Percentiles rank a stretch among this genome's conserved stretches.
phyloP scores from a whole-genome alignment of 305 asterid species.

The Solanum hybrid region DNA sequence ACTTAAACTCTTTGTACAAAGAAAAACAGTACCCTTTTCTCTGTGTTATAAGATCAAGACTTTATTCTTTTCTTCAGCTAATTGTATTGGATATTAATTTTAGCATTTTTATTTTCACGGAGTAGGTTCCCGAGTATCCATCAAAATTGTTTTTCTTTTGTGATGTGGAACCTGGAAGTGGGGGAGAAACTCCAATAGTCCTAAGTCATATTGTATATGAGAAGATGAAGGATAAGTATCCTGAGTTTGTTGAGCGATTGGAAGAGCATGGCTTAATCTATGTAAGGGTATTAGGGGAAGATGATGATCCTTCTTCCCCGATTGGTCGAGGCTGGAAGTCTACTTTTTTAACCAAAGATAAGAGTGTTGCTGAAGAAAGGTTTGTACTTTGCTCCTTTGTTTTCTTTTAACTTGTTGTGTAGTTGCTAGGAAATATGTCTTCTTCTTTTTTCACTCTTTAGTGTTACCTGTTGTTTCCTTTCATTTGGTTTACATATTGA shows the following conservation, averaged over 20 bases:
- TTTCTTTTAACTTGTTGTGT: background rate
- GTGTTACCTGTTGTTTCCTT: background rate
- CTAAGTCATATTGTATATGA: constrained; percentile 68
- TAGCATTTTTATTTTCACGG: background rate
- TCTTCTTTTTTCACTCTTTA: background rate
- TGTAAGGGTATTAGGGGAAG: constrained; percentile 64
- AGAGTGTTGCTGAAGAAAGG: constrained; percentile 76
- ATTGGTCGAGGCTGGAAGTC: constrained; percentile 97
- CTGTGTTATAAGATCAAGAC: background rate
- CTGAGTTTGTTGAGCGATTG: constrained; percentile 58
- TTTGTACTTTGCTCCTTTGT: constrained; percentile 10
- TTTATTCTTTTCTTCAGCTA: background rate
- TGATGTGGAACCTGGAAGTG: constrained; percentile 63
- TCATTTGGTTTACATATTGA: background rate
- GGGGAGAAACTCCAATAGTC: constrained; percentile 85
- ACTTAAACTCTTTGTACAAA: background rate
- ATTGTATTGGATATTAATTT: background rate
- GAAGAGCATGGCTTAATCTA: constrained; percentile 64
- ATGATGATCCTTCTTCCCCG: constrained; percentile 77
- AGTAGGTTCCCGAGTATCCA: constrained; percentile 74
- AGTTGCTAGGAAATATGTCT: background rate
- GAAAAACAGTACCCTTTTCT: background rate
- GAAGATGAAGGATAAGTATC: constrained; percentile 60
- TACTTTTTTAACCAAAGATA: constrained; percentile 63
- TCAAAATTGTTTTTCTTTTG: constrained; percentile 75